Base-by-base conservation (phyloP, 2,329 filamentous ascomycete genomes). In the Paracoccidioides lutzii region DNA sequence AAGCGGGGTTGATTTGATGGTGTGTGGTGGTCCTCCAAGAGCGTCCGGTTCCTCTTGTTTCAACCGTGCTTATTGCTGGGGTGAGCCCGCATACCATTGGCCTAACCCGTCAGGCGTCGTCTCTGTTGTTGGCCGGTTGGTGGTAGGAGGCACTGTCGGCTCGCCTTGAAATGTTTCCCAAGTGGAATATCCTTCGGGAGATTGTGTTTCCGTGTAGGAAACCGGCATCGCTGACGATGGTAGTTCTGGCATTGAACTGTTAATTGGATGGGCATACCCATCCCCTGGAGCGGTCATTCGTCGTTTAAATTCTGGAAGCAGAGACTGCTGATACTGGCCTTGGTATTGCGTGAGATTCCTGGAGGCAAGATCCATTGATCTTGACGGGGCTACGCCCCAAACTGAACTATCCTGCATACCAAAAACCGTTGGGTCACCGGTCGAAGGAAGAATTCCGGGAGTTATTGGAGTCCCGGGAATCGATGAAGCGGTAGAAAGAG, bases 221-320 rank as follows among this genome's bases (percentile, higher is more conserved):
- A 54, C 44, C 7, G 53, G 53, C 4, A 49, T 28, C 12, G 35
- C 30, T 15, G 43, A 46, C 9, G 53, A 42, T 7, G 38, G 35
- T 32, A 54, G 28, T 28, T 54, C 53, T 4, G 53, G 9, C 30
- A 54, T 30, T 48, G 53, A 22, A 14, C 38, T 22, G 38, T 42
- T 52, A 15, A n/a, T 28, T 15, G 53, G n/a, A 30, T 28, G 49
- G 33, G 8, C 41, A 40, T 40, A 56, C 5, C 61, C 55, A 37
- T 71, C 66, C 7, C 62, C 63, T 4, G 68, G 68, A 40, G 66
- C 69, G 3, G 68, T 71, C 65, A 71, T 70, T 51, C 68, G 64
- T 33, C 68, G 64, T 56, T 71, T 71, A 40, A 69, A 59, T 52
- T 71, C 67, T 2, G 66, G 62, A 1, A 64, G 60, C 45, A 68